A percentile compares a stretch with the other conserved stretches of the same genome.
Conservation (phyloP, 1,284 basidiomycete genomes). For the Blastosporella zonata region DNA sequence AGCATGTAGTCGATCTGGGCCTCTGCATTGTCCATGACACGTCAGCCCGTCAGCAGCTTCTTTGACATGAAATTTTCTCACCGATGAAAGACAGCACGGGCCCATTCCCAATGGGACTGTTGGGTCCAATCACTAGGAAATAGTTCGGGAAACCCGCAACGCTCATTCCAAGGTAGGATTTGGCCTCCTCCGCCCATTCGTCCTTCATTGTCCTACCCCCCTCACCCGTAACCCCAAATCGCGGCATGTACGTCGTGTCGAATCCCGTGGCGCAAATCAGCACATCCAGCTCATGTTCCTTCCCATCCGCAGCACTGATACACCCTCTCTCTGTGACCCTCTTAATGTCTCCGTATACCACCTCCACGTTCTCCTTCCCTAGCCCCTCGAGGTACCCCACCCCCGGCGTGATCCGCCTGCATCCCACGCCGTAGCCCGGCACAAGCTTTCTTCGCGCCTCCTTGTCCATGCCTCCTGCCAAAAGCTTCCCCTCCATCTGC, state of each 20-base stretch:
- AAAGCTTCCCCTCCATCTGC: conserved; percentile 25
- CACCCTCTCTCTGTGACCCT: conserved; percentile 28
- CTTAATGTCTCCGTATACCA: conserved; percentile 27
- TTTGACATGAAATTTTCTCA: conserved; percentile 9
- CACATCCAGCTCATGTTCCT: conserved; percentile 29
- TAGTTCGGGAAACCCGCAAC: conserved; percentile 31
- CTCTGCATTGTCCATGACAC: conserved; percentile 20
- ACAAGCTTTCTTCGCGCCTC: conserved; percentile 20
- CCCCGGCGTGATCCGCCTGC: conserved; percentile 30
- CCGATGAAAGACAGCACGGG: conserved; percentile 27
- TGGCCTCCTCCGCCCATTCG: conserved; percentile 28
- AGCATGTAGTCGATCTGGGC: conserved; percentile 32
- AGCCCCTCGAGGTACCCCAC: conserved; percentile 30
- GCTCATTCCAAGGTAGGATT: conserved; percentile 28
- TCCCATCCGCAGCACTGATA: conserved; percentile 21
- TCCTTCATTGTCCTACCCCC: conserved; percentile 24
- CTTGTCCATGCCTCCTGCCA: conserved; percentile 7
- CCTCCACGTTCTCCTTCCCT: conserved; percentile 27
- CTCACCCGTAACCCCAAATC: conserved; percentile 28
- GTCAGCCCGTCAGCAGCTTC: not conserved
- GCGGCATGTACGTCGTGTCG: conserved; percentile 29
- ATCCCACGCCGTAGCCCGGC: conserved; percentile 28
- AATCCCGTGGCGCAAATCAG: conserved; percentile 36
- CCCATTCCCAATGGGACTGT: conserved; percentile 32
- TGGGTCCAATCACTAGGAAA: conserved; percentile 29